Conservation (phyloP, 2,329 filamentous ascomycete genomes). For the Aspergillus ruber region DNA sequence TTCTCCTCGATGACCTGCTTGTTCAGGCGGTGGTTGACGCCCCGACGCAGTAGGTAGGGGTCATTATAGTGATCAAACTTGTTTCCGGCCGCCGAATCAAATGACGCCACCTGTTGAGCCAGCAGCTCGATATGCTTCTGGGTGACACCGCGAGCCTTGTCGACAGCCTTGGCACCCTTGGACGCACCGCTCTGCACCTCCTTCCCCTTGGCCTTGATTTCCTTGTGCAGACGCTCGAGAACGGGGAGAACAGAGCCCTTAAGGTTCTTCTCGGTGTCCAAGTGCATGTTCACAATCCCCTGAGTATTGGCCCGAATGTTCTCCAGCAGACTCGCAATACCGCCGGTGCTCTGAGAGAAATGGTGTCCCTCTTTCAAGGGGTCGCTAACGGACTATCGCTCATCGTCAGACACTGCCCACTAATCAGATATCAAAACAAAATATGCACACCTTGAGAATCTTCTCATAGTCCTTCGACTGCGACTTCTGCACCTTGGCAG, state of each 20-base stretch:
- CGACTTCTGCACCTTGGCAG: slow-evolving; percentile 77
- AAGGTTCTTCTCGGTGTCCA: slow-evolving; percentile 85
- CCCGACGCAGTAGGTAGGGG: slow-evolving; percentile 79
- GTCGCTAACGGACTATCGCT: slow-evolving; percentile 65
- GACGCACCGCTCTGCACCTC: slow-evolving; percentile 74
- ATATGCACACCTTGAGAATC: slow-evolving; percentile 64
- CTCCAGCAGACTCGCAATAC: slow-evolving; percentile 84
- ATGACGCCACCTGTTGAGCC: slow-evolving; percentile 74
- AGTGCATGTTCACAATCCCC: slow-evolving; percentile 79
- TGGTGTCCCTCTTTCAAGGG: slow-evolving; percentile 86
- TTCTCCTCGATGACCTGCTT: slow-evolving; percentile 94
- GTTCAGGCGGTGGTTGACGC: slow-evolving; percentile 74
- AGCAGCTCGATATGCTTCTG: slow-evolving; percentile 96
- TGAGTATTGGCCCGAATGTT: slow-evolving; percentile 88
- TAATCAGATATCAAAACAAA: background rate
- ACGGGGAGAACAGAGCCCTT: slow-evolving; percentile 81
- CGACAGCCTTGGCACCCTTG: slow-evolving; percentile 83
- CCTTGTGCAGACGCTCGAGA: slow-evolving; percentile 83
- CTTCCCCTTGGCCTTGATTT: slow-evolving; percentile 95
- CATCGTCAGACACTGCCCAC: slow-evolving; percentile 5
- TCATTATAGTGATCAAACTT: slow-evolving; percentile 68
- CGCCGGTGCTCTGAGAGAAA: slow-evolving; percentile 84
- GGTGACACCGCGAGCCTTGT: slow-evolving; percentile 75
- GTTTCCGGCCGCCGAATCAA: slow-evolving; percentile 63
- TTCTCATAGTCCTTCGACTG: slow-evolving; percentile 95